These are phyloP conservation scores for Scutellaria minor DNA, from an alignment of 257 asterid species.

Conservation along the genomic window DNA sequence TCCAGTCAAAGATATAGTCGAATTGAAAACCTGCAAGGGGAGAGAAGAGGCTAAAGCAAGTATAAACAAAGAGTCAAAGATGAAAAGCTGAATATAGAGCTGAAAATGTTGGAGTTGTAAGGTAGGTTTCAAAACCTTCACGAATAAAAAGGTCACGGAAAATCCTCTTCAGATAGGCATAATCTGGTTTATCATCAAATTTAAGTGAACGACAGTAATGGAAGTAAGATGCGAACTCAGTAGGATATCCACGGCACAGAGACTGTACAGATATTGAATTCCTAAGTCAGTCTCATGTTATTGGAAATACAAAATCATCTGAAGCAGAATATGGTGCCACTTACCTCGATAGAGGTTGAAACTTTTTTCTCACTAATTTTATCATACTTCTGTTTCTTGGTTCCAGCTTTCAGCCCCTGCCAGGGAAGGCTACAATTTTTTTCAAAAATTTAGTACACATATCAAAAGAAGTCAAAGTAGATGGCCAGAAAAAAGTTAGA, in stretches of 20 bases:
- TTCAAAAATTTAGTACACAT: slow-evolving; percentile 39
- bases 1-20: slow-evolving; percentile 89
- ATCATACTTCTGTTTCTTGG: slow-evolving; percentile 89
- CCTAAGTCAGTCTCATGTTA: slow-evolving; percentile 31
- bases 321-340: background rate
- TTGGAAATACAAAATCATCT: slow-evolving; percentile 8
- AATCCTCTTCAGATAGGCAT: slow-evolving; percentile 76
- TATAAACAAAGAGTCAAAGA: slow-evolving; percentile 9
- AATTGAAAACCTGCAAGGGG: slow-evolving; percentile 71
- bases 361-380: slow-evolving; percentile 88
- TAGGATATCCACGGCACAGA: slow-evolving; percentile 77
- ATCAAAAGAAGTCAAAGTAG: background rate
- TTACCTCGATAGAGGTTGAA: slow-evolving; percentile 88
- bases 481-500: background rate
- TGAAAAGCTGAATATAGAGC: background rate
- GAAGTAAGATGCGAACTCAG: slow-evolving; percentile 87
- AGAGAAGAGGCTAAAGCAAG: slow-evolving; percentile 1
- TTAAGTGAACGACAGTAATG: slow-evolving; percentile 87
- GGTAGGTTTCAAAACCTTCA: slow-evolving; percentile 61
- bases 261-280: slow-evolving; percentile 47
- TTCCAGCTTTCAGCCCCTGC: slow-evolving; percentile 98
- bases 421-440: slow-evolving; percentile 76
- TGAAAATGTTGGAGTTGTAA: background rate
- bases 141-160: slow-evolving; percentile 86
- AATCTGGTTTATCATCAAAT: slow-evolving; percentile 84